Evolutionary conservation across 169 alveolate genomes (phyloP).

Genomic region (Cytauxzoon felis): DNA sequence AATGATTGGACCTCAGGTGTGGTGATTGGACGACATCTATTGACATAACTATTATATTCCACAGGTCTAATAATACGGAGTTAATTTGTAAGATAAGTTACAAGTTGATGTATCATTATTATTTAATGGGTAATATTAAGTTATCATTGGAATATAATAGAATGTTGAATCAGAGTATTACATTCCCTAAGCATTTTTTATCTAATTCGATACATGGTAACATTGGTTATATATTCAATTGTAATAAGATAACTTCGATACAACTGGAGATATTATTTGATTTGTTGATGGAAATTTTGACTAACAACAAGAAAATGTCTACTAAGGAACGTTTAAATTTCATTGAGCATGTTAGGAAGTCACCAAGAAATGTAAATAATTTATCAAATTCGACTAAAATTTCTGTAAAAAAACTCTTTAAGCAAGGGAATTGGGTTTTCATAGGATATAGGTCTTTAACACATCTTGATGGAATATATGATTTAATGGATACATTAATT

Average conservation of each 20-base stretch:
- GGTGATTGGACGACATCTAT: too few species aligned
- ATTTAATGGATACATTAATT: background rate
- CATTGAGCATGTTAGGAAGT: background rate
- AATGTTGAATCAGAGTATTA: background rate
- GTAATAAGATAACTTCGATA: slow-evolving; percentile 1
- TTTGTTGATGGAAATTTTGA: background rate
- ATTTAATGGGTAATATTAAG: background rate
- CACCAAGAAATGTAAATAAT: too few species aligned
- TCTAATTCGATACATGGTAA: slow-evolving; percentile 2
- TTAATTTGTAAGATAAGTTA: background rate
- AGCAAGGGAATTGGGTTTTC: slow-evolving; percentile 13
- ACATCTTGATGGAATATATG: background rate
- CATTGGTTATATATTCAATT: background rate
- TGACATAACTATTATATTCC: too few species aligned
- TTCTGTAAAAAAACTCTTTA: background rate
- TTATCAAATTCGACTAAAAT: background rate
- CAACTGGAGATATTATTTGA: background rate
- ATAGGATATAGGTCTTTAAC: background rate
- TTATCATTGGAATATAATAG: background rate
- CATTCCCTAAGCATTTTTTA: background rate
- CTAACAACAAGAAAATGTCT: background rate
- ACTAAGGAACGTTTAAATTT: background rate
- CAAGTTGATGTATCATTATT: slow-evolving; percentile 17
- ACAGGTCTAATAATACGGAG: too few species aligned
- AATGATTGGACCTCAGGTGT: too few species aligned